phyloP scores from a whole-genome alignment of 2,329 filamentous ascomycete species.

The Sclerotinia nivalis region DNA sequence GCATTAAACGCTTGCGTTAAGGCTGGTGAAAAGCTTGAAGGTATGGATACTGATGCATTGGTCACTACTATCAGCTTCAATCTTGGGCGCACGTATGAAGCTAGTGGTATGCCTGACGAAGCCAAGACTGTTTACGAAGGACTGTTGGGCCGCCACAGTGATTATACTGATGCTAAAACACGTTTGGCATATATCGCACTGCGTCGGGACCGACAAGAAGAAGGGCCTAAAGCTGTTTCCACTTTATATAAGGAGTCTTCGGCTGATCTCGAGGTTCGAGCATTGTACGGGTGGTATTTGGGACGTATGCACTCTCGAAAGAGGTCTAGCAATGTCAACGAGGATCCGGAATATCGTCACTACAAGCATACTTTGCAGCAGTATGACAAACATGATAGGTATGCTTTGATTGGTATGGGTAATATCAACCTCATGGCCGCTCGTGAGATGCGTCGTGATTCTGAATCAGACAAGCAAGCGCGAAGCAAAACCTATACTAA shows the following conservation, averaged over 20 bases:
- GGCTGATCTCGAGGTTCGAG: conserved; percentile 84
- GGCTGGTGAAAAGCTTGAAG: conserved; percentile 71
- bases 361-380: conserved; percentile 95
- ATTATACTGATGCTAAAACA: conserved; percentile 90
- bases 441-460: conserved; percentile 90
- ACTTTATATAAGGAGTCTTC: conserved; percentile 84
- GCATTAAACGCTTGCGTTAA: conserved; percentile 85
- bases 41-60: conserved; percentile 82
- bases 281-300: conserved; percentile 93
- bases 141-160: conserved; percentile 77
- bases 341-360: conserved; percentile 89
- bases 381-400: conserved; percentile 97
- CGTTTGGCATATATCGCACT: conserved; percentile 89
- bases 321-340: conserved; percentile 73
- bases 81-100: conserved; percentile 89
- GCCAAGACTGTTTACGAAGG: conserved; percentile 88
- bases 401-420: conserved; percentile 94
- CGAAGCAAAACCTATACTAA: conserved; percentile 83
- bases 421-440: conserved; percentile 83
- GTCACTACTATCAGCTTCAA: conserved; percentile 98
- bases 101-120: conserved; percentile 75
- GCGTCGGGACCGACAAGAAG: conserved; percentile 75
- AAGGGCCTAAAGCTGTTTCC: conserved; percentile 81
- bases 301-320: conserved; percentile 80
- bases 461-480: conserved; percentile 88